phyloP scores from a whole-genome alignment of 257 asterid species.

The Solanum clarkiae region DNA sequence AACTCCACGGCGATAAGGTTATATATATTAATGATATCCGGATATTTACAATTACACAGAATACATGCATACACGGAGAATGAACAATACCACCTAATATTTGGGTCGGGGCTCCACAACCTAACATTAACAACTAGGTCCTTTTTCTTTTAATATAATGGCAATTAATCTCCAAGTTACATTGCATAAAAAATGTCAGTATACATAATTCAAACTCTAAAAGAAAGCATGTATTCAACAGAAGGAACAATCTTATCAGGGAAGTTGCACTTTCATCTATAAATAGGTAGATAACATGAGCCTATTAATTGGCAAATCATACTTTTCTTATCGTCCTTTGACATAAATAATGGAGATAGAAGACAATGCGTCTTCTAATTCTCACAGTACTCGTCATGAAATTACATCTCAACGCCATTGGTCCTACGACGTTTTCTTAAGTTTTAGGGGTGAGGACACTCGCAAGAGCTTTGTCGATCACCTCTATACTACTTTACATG shows the following conservation, averaged over 20 bases:
- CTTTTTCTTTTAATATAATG: too few species aligned
- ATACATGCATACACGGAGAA: too few species aligned
- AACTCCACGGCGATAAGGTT: too few species aligned
- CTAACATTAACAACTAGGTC: too few species aligned
- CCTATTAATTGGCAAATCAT: not conserved
- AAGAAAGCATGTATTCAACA: not conserved
- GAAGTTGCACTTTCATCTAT: not conserved
- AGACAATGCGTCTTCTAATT: not conserved
- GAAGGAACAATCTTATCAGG: not conserved
- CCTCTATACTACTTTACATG: not conserved
- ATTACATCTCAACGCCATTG: not conserved
- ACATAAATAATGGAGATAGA: not conserved
- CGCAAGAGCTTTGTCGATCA: constrained; percentile 2
- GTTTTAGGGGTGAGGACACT: constrained; percentile 12
- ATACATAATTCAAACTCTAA: not conserved
- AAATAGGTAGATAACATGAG: not conserved
- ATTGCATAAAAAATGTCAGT: too few species aligned
- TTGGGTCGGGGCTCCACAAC: too few species aligned
- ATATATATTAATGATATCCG: too few species aligned
- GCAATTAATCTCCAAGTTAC: too few species aligned
- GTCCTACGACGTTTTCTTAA: constrained; percentile 6
- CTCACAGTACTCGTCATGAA: not conserved
- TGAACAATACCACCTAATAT: too few species aligned
- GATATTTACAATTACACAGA: too few species aligned
- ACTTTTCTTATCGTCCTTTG: not conserved